phyloP scores from a whole-genome alignment of 2,329 filamentous ascomycete genomes.

The Neofusicoccum umdonicola region DNA sequence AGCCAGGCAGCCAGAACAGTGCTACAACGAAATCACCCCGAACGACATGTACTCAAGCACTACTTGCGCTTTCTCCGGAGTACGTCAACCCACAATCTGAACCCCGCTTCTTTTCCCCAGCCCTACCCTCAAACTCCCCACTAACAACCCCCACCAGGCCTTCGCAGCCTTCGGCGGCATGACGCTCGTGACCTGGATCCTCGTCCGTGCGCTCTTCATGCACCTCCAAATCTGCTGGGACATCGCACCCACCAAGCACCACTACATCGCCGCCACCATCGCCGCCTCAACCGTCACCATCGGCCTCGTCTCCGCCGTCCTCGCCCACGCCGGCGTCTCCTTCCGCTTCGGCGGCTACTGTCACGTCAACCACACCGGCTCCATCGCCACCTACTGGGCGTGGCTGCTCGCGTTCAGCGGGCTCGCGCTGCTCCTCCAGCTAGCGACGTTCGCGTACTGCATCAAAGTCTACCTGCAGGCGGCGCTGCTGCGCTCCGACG shows the following conservation, averaged over 20 bases:
- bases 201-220: conserved; percentile 83
- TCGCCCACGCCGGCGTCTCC: conserved; percentile 85
- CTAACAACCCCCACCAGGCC: conserved; percentile 21
- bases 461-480: conserved; percentile 84
- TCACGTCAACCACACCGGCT: conserved; percentile 88
- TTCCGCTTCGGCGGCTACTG: conserved; percentile 90
- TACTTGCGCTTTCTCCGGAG: conserved; percentile 83
- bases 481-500: not conserved
- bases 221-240: conserved; percentile 99
- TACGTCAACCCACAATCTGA: conserved; percentile 38
- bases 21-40: conserved; percentile 86
- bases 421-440: conserved; percentile 73
- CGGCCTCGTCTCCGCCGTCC: conserved; percentile 69
- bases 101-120: conserved; percentile 58
- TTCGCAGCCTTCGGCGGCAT: conserved; percentile 20
- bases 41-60: conserved; percentile 82
- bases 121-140: conserved; percentile 45
- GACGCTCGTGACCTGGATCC: conserved; percentile 45
- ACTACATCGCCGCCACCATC: conserved; percentile 81
- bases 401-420: conserved; percentile 77
- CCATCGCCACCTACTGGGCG: conserved; percentile 86
- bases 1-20: conserved; percentile 74
- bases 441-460: conserved; percentile 79
- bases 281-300: conserved; percentile 82
- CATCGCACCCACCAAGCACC: conserved; percentile 78